Conservation (phyloP, 495 filamentous ascomycete genomes). For the Ascodesmis nigricans region DNA sequence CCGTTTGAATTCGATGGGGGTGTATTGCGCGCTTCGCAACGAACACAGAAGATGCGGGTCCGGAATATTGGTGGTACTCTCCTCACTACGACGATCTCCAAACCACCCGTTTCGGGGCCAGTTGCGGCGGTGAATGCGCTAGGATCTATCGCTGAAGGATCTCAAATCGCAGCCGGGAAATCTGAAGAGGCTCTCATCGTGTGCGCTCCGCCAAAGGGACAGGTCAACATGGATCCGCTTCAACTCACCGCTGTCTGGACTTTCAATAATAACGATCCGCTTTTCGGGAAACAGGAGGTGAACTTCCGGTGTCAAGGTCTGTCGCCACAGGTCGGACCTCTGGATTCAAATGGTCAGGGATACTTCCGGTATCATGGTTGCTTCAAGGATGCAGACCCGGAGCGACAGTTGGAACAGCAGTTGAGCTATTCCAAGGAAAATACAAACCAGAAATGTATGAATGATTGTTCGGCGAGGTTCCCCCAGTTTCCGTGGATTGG, state of each 20-base stretch:
- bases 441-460: slow-evolving; percentile 21
- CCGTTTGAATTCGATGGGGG: slow-evolving; percentile 22
- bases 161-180: slow-evolving; percentile 18
- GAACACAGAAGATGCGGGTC: slow-evolving; percentile 22
- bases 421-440: slow-evolving; percentile 16
- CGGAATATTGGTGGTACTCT: slow-evolving; percentile 23
- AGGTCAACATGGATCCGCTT: slow-evolving; percentile 23
- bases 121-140: slow-evolving; percentile 24
- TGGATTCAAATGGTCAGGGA: slow-evolving; percentile 7
- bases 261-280: slow-evolving; percentile 24
- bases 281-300: slow-evolving; percentile 21
- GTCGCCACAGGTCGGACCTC: slow-evolving; percentile 18
- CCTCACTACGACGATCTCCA: slow-evolving; percentile 25
- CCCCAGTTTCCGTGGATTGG: slow-evolving; percentile 18
- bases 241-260: slow-evolving; percentile 16
- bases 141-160: slow-evolving; percentile 24
- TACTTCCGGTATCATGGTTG: slow-evolving; percentile 23
- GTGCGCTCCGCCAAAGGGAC: slow-evolving; percentile 25
- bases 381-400: slow-evolving; percentile 21
- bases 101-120: slow-evolving; percentile 25
- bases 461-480: slow-evolving; percentile 8
- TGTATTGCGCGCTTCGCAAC: slow-evolving; percentile 19
- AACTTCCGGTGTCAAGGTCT: slow-evolving; percentile 21
- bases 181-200: slow-evolving; percentile 19
- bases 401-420: slow-evolving; percentile 18